A percentile compares a stretch with the other conserved stretches of the same genome.
Conservation (phyloP, 176 grass and related monocot species). For the Pontederia paniculata region DNA sequence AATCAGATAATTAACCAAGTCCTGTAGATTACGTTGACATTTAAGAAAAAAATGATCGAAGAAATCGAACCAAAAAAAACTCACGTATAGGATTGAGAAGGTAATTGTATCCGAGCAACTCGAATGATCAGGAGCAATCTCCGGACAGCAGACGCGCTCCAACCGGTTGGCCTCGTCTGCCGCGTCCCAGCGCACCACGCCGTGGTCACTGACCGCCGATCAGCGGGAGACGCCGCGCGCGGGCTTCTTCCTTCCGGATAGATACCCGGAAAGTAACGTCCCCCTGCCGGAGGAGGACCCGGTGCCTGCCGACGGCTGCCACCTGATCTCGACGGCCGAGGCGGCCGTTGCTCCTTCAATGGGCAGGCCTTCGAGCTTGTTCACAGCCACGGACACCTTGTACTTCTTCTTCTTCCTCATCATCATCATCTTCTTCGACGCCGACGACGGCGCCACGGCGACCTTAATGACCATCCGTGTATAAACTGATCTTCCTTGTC, state of each 20-base stretch:
- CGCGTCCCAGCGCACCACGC: slow-evolving; percentile 38
- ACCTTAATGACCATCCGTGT: too few relatives aligned
- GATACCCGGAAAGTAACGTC: background rate
- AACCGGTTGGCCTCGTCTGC: slow-evolving; percentile 31
- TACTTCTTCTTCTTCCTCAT: slow-evolving; percentile 15
- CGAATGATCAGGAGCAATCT: background rate
- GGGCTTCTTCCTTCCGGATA: slow-evolving; percentile 27
- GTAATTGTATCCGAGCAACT: slow-evolving; percentile 14
- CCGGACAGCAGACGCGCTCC: slow-evolving; percentile 16
- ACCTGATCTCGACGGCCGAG: slow-evolving; percentile 42
- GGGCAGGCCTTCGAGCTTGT: slow-evolving; percentile 45
- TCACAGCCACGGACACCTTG: slow-evolving; percentile 37
- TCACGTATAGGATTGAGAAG: slow-evolving; percentile 80
- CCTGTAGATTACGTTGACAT: background rate
- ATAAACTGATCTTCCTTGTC: too few relatives aligned
- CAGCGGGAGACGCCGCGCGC: background rate
- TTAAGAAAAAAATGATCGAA: background rate
- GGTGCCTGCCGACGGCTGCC: slow-evolving; percentile 9
- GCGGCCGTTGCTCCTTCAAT: slow-evolving; percentile 7
- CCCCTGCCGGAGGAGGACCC: slow-evolving; percentile 16
- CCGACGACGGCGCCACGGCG: too few relatives aligned
- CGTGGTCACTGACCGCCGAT: slow-evolving; percentile 22
- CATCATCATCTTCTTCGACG: background rate
- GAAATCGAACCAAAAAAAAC: background rate
- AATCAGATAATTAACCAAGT: background rate